Base-by-base conservation (phyloP, 2,329 filamentous ascomycete species). In the Didymella glomerata region DNA sequence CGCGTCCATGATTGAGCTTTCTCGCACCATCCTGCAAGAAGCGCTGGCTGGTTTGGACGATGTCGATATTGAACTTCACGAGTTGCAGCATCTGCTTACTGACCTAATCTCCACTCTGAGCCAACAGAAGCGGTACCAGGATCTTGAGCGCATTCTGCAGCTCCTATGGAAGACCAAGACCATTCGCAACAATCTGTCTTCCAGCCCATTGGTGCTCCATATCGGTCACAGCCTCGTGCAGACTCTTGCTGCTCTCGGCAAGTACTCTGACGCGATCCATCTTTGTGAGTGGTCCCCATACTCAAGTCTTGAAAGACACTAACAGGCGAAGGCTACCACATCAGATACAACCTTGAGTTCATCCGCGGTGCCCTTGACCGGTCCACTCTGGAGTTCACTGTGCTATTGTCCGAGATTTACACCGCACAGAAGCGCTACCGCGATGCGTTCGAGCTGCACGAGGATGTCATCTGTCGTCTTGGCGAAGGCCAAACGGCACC, bases 41-140 rank as follows among this genome's bases (percentile, higher is more conserved):
- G 74, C 76, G 2, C 67, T 82, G 2, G 57, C 64, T 7, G 73
- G 77, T 27, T 64, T 79, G 49, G 68, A 69, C 20, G 71, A 74
- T 9, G 61, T 77, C 38, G 76, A 78, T 36, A 75, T 81, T 48
- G 76, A 78, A 53, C 63, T 81, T 14, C 67, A 71, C 25, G 72
- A 77, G 51, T 69, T 81, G 42, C 66, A 79, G 27, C 63, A 71
- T 18, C 69, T 80, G 40, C 65, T 81, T 25, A 80, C 79, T 62
- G 73, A 71, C 41, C 61, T 82, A 32, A 76, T 81, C 36, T 69
- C 68, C 41, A 65, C 79, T 1, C 70, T 82, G 20, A 79, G 78
- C 46, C 76, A 78, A 52, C 77, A 80, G 57, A 64, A 77, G 50
- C 78, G 81, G 59, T 80, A 80, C 68, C 64, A 73, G 46, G 78